These are phyloP conservation scores for Massospora cicadina DNA, from an alignment of 371 early-diverging fungal genomes.

Conservation along the genomic window DNA sequence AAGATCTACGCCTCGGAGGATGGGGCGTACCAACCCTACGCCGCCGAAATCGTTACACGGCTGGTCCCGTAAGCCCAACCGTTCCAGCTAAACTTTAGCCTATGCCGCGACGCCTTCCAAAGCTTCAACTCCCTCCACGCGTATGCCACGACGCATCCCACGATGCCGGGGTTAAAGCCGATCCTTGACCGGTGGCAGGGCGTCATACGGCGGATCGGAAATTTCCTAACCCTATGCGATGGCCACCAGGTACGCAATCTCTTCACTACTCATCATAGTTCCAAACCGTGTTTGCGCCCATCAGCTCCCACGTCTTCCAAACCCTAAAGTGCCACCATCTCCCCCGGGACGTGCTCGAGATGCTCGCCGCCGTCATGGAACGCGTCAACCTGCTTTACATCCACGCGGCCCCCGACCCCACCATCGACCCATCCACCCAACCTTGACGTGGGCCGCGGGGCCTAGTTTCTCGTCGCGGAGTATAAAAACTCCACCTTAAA, in stretches of 20 bases:
- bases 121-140: neutral
- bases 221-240: neutral
- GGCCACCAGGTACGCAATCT: neutral
- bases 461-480: no score
- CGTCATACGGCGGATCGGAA: neutral
- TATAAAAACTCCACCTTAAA: no score
- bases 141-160: neutral
- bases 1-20: constrained; percentile 1
- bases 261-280: neutral
- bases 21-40: neutral
- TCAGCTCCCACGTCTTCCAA: neutral
- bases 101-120: neutral
- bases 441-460: no score
- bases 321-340: neutral
- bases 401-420: neutral
- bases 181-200: neutral
- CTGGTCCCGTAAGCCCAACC: constrained; percentile 2
- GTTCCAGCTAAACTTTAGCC: neutral
- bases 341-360: neutral
- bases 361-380: neutral
- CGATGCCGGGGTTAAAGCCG: neutral
- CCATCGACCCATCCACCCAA: no score
- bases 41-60: neutral
- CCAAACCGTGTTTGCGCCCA: neutral
- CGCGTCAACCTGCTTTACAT: neutral